Base-by-base conservation (phyloP, 345 rosid genomes). In the Aquilaria malaccensis region DNA sequence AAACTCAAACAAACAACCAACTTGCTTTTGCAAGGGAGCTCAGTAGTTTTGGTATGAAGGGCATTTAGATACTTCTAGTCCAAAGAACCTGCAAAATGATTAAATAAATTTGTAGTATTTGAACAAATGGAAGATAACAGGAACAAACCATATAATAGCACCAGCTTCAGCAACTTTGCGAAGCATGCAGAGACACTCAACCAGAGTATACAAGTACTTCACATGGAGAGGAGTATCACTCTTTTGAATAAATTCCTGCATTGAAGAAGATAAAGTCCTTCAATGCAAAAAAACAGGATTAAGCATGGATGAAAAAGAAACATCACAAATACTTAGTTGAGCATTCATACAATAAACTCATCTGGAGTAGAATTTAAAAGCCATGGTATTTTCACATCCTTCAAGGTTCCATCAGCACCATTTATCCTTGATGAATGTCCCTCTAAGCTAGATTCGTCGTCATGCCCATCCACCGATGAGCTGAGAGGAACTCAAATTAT, bases 141-240 rank as follows among this genome's bases (percentile, higher is more conserved):
- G 60, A 83, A 81, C 88, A 50, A 77, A 94, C 99, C 99, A 78
- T 88, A 94, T 82, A 31, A 94, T 77, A 68, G 95, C 96, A 74
- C 97, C 97, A 71, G 99, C 96, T 72, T 96, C 96, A 53, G 99
- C 88, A 74, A 90, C 87, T 81, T 94, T 94, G 45, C 94, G 89
- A 71, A 94, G 96, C 91, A 74, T 83, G 83, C 92, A 81, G 52
- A 94, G 95, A 71, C 99, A 90, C 83, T 94, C 96, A 76, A 94
- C 93, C 93, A 90, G 70, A 65, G 99, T 94, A 76, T 82, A 93
- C 75, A 94, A 78, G 82, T 94, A 94, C 81, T 94, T 94, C 65
- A 94, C 84, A 68, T 91, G 95, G 63, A 83, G 77, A 45, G 93
- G 88, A 74, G 87, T 86, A 70, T 90, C 88, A 66, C 93, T 90